phyloP scores from a whole-genome alignment of 2,329 filamentous ascomycete genomes.

The Claviceps sp. region DNA sequence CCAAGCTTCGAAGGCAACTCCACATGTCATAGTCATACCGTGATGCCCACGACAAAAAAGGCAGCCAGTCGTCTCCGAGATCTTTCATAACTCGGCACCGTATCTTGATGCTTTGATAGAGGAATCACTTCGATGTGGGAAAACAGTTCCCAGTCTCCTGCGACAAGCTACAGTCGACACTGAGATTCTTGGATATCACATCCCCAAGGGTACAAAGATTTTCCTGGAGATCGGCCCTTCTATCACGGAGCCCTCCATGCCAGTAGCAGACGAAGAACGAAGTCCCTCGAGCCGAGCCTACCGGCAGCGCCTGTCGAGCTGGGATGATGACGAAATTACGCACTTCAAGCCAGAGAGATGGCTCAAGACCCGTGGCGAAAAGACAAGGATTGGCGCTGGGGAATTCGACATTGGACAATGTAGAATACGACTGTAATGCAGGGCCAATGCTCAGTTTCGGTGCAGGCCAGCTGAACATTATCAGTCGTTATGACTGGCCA shows the following conservation, averaged over 20 bases:
- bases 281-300: constrained; percentile 9
- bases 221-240: constrained; percentile 13
- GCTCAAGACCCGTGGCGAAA: constrained; percentile 13
- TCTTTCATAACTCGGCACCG: constrained; percentile 9
- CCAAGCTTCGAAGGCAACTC: constrained; percentile 10
- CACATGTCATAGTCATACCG: constrained; percentile 9
- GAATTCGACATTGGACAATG: neutral
- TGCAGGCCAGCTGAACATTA: constrained; percentile 3
- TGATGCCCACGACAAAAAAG: constrained; percentile 9
- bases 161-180: constrained; percentile 19
- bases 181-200: constrained; percentile 16
- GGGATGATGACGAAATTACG: constrained; percentile 14
- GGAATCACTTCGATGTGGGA: constrained; percentile 19
- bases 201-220: constrained; percentile 22
- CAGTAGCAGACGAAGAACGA: constrained; percentile 5
- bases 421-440: neutral
- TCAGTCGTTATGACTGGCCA: too few relatives aligned
- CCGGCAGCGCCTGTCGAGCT: constrained; percentile 11
- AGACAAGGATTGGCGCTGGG: too few relatives aligned
- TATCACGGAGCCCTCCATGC: neutral
- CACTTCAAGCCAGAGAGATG: constrained; percentile 24
- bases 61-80: constrained; percentile 15
- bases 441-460: constrained; percentile 11
- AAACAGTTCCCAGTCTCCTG: constrained; percentile 13
- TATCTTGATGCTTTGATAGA: constrained; percentile 26